A percentile compares a stretch with the other conserved stretches of the same genome.
Evolutionary conservation across 148 eudicot species (phyloP).

Genomic region (Persicaria maculosa): DNA sequence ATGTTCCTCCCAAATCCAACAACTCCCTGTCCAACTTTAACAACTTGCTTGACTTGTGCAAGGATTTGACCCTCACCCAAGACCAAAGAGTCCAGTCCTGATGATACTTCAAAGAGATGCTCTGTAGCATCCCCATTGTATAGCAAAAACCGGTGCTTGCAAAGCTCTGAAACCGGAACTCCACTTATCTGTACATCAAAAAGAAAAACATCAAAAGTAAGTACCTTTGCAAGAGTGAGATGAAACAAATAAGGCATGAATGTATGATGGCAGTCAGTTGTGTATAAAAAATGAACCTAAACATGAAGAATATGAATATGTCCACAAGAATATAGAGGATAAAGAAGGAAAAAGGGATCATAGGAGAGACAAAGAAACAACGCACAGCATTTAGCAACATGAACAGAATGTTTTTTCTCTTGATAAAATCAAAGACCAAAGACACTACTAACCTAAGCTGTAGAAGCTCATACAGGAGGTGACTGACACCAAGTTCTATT

Average conservation of each 20-base stretch:
- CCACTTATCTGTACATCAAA: conserved; percentile 67
- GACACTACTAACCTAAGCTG: neutral
- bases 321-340: neutral
- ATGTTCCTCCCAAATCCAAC: conserved; percentile 92
- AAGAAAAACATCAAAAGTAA: neutral
- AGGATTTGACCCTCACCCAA: conserved; percentile 96
- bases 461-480: neutral
- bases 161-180: conserved; percentile 71
- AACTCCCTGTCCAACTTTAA: conserved; percentile 85
- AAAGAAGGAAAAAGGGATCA: neutral
- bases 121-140: conserved; percentile 84
- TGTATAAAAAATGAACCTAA: neutral
- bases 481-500: neutral
- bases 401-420: neutral
- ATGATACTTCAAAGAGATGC: conserved; percentile 93
- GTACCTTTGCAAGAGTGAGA: neutral
- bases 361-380: neutral
- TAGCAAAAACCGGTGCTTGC: conserved; percentile 74
- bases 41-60: conserved; percentile 96
- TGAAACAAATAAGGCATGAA: neutral
- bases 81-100: conserved; percentile 92
- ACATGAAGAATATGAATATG: neutral
- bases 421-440: neutral
- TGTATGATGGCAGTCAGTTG: neutral
- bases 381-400: neutral